A percentile compares a stretch with the other conserved stretches of the same genome.
phyloP scores from a whole-genome alignment of 768 basidiomycete species.

The Chalciporus chontae region DNA sequence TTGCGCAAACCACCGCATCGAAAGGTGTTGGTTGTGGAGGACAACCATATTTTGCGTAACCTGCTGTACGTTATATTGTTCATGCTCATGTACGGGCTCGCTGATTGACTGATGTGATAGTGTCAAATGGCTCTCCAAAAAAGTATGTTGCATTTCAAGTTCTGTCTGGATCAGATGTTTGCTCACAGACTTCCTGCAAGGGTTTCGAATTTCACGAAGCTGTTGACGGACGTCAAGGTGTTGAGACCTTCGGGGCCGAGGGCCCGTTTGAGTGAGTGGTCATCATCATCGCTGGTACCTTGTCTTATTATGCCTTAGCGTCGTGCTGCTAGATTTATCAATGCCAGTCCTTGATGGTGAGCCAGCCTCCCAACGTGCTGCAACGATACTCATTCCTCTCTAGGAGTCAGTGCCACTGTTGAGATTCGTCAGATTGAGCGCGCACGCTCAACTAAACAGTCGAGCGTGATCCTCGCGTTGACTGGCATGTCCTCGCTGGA shows the following conservation, averaged over 20 bases:
- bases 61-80: constrained; percentile 58
- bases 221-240: constrained; percentile 81
- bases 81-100: constrained; percentile 2
- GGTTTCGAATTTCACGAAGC: constrained; percentile 77
- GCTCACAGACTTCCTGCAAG: constrained; percentile 28
- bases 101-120: constrained; percentile 26
- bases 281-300: neutral
- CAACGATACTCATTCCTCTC: neutral
- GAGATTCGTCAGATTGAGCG: constrained; percentile 79
- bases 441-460: constrained; percentile 27
- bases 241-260: constrained; percentile 64
- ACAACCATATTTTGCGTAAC: constrained; percentile 81
- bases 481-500: constrained; percentile 94
- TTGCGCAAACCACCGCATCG: constrained; percentile 61
- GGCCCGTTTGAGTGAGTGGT: constrained; percentile 81
- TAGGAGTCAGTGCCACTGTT: constrained; percentile 78
- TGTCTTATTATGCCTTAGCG: constrained; percentile 40
- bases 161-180: neutral
- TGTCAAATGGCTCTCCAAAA: constrained; percentile 65
- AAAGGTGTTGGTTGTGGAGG: constrained; percentile 83
- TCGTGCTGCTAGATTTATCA: constrained; percentile 84
- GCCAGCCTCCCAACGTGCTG: constrained; percentile 9
- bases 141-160: constrained; percentile 26
- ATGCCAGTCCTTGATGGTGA: constrained; percentile 92
- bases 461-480: constrained; percentile 73